Conservation (phyloP, 805 yeast genomes). For the Metschnikowia rubicola region DNA sequence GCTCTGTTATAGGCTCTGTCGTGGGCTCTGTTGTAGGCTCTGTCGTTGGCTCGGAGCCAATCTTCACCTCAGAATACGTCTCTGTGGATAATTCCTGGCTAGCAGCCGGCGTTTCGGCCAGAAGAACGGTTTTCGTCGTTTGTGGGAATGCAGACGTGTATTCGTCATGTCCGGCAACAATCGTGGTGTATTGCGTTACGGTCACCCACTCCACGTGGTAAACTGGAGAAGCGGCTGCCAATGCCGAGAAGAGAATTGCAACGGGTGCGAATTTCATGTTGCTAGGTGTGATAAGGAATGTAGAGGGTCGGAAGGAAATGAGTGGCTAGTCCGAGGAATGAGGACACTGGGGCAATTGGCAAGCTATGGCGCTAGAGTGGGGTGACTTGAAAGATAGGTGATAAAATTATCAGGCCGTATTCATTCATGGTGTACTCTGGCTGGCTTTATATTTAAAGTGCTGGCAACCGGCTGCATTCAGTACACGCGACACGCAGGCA, state of each 20-base stretch:
- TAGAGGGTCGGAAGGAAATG: slow-evolving; percentile 4
- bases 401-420: too few species aligned
- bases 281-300: slow-evolving; percentile 2
- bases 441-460: slow-evolving; percentile 4
- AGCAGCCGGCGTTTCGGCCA: background rate
- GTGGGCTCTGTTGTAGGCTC: background rate
- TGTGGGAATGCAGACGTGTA: slow-evolving; percentile 4
- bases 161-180: slow-evolving; percentile 5
- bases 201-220: slow-evolving; percentile 14
- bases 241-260: slow-evolving; percentile 7
- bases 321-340: slow-evolving; percentile 4
- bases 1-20: background rate
- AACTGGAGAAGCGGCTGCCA: slow-evolving; percentile 14
- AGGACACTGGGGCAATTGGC: background rate
- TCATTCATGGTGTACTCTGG: background rate
- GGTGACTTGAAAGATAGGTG: too few species aligned
- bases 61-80: background rate
- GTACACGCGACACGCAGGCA: slow-evolving; percentile 8
- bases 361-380: too few species aligned
- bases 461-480: background rate
- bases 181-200: slow-evolving; percentile 12
- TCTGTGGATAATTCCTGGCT: background rate
- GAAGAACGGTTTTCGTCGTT: background rate
- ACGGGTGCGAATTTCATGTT: slow-evolving; percentile 13
- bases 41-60: background rate